Evolutionary conservation across 2,329 filamentous ascomycete species (phyloP).

Genomic region (Lachnellula hyalina): DNA sequence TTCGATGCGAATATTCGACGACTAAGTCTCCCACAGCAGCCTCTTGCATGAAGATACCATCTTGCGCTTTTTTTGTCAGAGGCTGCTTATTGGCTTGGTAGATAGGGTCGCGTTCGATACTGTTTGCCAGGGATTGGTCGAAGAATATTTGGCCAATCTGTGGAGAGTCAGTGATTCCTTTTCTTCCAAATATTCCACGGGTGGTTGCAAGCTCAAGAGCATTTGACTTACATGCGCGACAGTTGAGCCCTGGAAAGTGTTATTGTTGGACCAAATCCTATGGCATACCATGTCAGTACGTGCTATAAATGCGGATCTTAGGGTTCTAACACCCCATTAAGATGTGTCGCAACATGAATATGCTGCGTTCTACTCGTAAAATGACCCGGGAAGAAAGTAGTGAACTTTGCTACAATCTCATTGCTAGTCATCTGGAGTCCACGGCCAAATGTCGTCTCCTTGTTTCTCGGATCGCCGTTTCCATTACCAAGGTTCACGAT

Average conservation of each 20-base stretch:
- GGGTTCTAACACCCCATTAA: slow-evolving; percentile 28
- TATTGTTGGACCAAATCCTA: slow-evolving; percentile 24
- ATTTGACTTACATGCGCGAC: slow-evolving; percentile 45
- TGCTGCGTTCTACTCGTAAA: slow-evolving; percentile 41
- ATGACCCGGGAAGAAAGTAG: slow-evolving; percentile 39
- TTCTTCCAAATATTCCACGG: background rate
- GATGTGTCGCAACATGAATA: slow-evolving; percentile 44
- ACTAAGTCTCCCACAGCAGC: slow-evolving; percentile 45
- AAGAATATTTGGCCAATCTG: slow-evolving; percentile 56
- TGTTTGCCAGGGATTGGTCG: slow-evolving; percentile 50
- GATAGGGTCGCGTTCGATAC: slow-evolving; percentile 43
- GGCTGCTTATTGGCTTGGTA: slow-evolving; percentile 42
- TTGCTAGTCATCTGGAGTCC: slow-evolving; percentile 36
- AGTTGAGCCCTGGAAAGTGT: slow-evolving; percentile 44
- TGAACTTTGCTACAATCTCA: slow-evolving; percentile 38
- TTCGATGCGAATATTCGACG: slow-evolving; percentile 52
- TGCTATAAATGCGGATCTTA: background rate
- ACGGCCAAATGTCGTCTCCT: slow-evolving; percentile 32
- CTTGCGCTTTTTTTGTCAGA: slow-evolving; percentile 43
- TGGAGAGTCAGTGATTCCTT: background rate
- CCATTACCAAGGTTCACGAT: slow-evolving; percentile 15
- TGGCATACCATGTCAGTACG: background rate
- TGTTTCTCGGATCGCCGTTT: background rate
- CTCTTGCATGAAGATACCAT: slow-evolving; percentile 41
- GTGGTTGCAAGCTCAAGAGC: too few relatives aligned